A percentile compares a stretch with the other conserved stretches of the same genome.
These are phyloP conservation scores for Fusarium piperis DNA, from an alignment of 2,329 filamentous ascomycete genomes.

Conservation along the genomic window DNA sequence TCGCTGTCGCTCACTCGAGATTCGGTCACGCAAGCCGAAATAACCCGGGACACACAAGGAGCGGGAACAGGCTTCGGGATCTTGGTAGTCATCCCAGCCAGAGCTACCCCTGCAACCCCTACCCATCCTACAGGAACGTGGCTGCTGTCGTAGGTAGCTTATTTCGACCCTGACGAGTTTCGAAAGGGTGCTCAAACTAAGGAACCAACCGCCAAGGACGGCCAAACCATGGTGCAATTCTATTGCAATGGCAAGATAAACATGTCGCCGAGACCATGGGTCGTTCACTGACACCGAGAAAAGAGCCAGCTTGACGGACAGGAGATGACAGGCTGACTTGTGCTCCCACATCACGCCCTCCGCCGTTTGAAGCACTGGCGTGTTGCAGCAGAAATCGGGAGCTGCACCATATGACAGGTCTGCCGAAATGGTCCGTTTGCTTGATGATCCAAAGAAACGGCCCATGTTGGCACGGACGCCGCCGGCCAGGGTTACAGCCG, in stretches of 20 bases:
- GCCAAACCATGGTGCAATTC: not conserved
- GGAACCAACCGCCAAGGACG: not conserved
- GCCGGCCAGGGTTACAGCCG: slow-evolving; percentile 32
- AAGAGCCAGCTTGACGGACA: not conserved
- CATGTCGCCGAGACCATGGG: not conserved
- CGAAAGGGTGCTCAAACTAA: not conserved
- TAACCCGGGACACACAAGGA: not conserved
- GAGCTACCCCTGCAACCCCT: not conserved
- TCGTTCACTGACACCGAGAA: slow-evolving; percentile 1
- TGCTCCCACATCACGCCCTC: slow-evolving; percentile 28
- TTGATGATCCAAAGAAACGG: slow-evolving; percentile 30
- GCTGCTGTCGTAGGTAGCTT: not conserved
- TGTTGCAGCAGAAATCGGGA: slow-evolving; percentile 3
- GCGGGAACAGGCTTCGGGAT: slow-evolving; percentile 6
- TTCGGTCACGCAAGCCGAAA: slow-evolving; percentile 1
- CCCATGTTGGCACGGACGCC: slow-evolving; percentile 40
- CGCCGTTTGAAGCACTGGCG: slow-evolving; percentile 6
- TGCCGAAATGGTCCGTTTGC: slow-evolving; percentile 30
- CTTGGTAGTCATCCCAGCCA: not conserved
- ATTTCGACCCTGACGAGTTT: not conserved
- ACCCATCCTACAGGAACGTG: not conserved
- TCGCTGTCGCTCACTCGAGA: not conserved
- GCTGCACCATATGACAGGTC: slow-evolving; percentile 35
- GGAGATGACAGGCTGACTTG: slow-evolving; percentile 4
- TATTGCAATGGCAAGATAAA: slow-evolving; percentile 15